These are phyloP conservation scores for Ogataea saltuana DNA, from an alignment of 805 yeast genomes.

Conservation along the genomic window DNA sequence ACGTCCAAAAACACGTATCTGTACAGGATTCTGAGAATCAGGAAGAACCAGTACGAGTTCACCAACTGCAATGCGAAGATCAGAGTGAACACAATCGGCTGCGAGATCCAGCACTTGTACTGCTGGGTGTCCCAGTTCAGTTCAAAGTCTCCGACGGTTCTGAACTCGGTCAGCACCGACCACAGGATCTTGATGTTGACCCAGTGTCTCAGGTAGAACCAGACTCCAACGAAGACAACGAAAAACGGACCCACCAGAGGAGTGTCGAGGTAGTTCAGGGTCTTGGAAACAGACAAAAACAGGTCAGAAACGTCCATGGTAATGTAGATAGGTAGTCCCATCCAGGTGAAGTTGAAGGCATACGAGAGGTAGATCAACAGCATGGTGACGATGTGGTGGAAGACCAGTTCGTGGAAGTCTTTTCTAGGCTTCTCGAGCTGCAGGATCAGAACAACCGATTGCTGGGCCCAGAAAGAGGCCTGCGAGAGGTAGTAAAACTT, in stretches of 20 bases:
- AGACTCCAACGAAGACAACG: constrained; percentile 61
- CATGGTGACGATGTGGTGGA: constrained; percentile 92
- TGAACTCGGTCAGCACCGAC: constrained; percentile 84
- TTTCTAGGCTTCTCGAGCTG: constrained; percentile 94
- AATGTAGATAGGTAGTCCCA: constrained; percentile 86
- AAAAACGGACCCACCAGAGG: constrained; percentile 64
- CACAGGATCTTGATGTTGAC: constrained; percentile 77
- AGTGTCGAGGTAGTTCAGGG: constrained; percentile 82
- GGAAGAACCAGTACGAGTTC: constrained; percentile 83
- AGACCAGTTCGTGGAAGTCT: constrained; percentile 86
- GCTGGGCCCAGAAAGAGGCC: constrained; percentile 98
- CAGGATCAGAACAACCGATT: constrained; percentile 75
- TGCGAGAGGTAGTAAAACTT: constrained; percentile 86
- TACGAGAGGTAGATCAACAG: constrained; percentile 84
- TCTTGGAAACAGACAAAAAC: constrained; percentile 80
- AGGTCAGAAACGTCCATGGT: constrained; percentile 97
- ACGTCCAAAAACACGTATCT: constrained; percentile 63
- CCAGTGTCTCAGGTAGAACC: constrained; percentile 91
- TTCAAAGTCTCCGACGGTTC: constrained; percentile 77
- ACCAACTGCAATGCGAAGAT: constrained; percentile 81
- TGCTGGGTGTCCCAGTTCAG: constrained; percentile 88
- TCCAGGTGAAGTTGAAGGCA: constrained; percentile 94
- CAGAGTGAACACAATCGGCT: constrained; percentile 80
- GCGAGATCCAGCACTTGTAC: constrained; percentile 95
- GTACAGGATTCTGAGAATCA: constrained; percentile 75